Percentiles rank a stretch among this genome's conserved stretches.
Evolutionary conservation across 176 grass and related monocot species (phyloP).

Genomic region (Pontederia crassipes): DNA sequence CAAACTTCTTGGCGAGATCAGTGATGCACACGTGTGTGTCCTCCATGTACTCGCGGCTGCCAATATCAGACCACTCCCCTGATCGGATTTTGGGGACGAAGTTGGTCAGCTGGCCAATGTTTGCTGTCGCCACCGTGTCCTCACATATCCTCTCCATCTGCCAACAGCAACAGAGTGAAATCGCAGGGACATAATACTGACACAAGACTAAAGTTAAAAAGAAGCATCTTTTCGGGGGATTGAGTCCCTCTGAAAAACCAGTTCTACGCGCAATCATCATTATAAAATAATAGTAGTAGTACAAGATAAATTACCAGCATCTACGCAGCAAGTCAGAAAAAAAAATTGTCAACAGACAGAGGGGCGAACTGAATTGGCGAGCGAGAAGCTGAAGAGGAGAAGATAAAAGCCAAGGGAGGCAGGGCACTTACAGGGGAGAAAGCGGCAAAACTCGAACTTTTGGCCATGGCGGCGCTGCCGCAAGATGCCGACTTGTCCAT

Average conservation of each 20-base stretch:
- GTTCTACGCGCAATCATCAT: no score
- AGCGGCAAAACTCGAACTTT: slow-evolving; percentile 30
- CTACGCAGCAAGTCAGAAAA: no score
- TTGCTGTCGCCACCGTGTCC: slow-evolving; percentile 46
- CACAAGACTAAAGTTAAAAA: slow-evolving; percentile 1
- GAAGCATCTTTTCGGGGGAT: background rate
- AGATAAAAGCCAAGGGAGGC: background rate
- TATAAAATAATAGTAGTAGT: background rate
- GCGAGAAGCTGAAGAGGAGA: background rate
- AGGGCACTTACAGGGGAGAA: slow-evolving; percentile 23
- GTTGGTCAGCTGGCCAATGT: slow-evolving; percentile 25
- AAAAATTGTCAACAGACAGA: no score
- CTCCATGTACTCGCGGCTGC: slow-evolving; percentile 65
- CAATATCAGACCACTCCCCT: slow-evolving; percentile 87
- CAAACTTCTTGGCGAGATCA: slow-evolving; percentile 78
- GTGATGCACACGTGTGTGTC: slow-evolving; percentile 92
- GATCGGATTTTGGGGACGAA: slow-evolving; percentile 59
- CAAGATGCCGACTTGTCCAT: slow-evolving; percentile 33
- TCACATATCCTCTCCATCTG: slow-evolving; percentile 85
- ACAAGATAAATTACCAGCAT: no score
- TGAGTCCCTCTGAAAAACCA: background rate
- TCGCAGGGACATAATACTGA: background rate
- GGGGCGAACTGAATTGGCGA: background rate
- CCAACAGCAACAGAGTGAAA: slow-evolving; percentile 13
- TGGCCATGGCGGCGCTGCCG: slow-evolving; percentile 28